Percentiles rank a stretch among this genome's conserved stretches.
Conservation (phyloP, 176 grass and related monocot genomes). For the Rhynchospora pubera region DNA sequence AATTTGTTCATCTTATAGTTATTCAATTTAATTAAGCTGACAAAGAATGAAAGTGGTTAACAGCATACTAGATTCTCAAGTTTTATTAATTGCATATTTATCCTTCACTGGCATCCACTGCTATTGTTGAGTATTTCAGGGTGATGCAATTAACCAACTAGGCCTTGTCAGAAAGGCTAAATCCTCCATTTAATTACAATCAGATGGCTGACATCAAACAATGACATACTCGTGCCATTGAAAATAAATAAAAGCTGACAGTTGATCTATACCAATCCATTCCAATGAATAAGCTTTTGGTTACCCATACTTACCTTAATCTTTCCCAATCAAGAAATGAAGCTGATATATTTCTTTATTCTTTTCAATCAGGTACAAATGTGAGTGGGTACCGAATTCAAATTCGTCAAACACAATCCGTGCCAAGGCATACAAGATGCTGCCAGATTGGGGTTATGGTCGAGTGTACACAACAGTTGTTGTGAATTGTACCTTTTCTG, state of each 20-base stretch:
- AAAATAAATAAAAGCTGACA: not conserved
- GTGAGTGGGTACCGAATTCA: conserved; percentile 52
- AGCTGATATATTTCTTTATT: not conserved
- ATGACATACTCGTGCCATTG: not conserved
- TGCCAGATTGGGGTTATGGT: conserved; percentile 99
- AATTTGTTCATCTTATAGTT: not conserved
- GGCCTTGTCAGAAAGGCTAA: not conserved
- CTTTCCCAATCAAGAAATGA: not conserved
- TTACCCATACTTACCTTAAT: not conserved
- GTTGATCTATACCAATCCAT: not conserved
- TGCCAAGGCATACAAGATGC: conserved; percentile 71
- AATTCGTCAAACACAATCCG: conserved; percentile 28
- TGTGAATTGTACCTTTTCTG: conserved; percentile 89
- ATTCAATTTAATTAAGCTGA: not conserved
- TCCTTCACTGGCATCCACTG: not conserved
- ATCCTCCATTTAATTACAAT: not conserved
- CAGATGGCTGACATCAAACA: not conserved
- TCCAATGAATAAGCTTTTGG: not conserved
- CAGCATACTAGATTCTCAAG: not conserved
- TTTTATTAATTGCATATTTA: not conserved
- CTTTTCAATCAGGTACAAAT: conserved; percentile 21
- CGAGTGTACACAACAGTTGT: conserved; percentile 86
- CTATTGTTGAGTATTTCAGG: not conserved
- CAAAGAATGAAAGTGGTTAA: not conserved
- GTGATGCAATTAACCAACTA: not conserved